Percentiles rank a stretch among this genome's conserved stretches.
Evolutionary conservation across 495 filamentous ascomycete genomes (phyloP).

Genomic region (Xylaria sp.): DNA sequence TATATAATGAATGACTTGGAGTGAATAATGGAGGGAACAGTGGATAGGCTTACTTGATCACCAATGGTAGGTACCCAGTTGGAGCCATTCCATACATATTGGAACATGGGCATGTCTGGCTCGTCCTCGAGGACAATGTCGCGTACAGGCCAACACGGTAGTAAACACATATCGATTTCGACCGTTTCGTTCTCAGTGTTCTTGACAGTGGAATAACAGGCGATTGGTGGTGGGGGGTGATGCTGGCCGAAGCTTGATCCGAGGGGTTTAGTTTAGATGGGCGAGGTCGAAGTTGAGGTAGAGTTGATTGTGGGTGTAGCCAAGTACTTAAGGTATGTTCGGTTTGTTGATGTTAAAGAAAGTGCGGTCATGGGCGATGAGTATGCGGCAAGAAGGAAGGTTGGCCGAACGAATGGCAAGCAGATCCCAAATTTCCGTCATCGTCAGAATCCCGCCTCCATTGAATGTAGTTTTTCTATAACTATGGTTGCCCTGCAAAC

Average conservation of each 20-base stretch:
- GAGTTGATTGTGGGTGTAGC: neutral
- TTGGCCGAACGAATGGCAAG: neutral
- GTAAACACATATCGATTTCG: constrained; percentile 34
- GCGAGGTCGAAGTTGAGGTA: neutral
- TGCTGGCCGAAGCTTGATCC: neutral
- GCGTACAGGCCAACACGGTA: constrained; percentile 52
- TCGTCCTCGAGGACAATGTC: constrained; percentile 49
- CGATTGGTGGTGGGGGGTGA: neutral
- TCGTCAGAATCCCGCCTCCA: neutral
- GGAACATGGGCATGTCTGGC: constrained; percentile 28
- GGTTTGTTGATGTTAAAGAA: neutral
- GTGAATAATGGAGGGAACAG: constrained; percentile 14
- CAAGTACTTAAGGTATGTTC: neutral
- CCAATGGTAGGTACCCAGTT: constrained; percentile 36
- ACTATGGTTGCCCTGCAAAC: neutral
- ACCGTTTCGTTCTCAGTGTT: neutral
- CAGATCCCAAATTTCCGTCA: neutral
- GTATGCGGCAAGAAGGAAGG: neutral
- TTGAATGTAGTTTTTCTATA: neutral
- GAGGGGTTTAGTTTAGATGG: neutral
- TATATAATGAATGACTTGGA: neutral
- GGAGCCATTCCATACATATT: constrained; percentile 46
- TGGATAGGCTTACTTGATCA: constrained; percentile 29
- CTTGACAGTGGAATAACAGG: neutral
- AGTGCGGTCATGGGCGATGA: neutral